phyloP scores from a whole-genome alignment of 371 early-diverging fungal species.

The Apophysomyces sp. region DNA sequence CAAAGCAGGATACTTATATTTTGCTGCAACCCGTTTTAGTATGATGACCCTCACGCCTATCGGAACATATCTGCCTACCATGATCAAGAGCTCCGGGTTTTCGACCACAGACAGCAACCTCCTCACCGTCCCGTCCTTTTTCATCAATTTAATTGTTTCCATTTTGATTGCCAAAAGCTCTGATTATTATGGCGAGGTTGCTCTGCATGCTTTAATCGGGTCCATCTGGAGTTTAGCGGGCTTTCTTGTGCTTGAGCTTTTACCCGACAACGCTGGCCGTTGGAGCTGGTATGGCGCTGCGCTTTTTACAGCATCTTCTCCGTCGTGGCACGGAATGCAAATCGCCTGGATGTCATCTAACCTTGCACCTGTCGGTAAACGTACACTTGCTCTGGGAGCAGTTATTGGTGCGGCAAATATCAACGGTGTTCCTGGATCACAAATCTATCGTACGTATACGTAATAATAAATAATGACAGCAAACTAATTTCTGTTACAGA shows the following conservation, averaged over 20 bases:
- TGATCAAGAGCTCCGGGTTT: constrained; percentile 52
- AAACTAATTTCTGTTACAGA: constrained; percentile 7
- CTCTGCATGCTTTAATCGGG: constrained; percentile 40
- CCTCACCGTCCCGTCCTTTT: constrained; percentile 48
- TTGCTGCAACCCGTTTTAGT: constrained; percentile 7
- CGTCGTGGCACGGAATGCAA: constrained; percentile 52
- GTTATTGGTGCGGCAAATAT: constrained; percentile 47
- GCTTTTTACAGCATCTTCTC: constrained; percentile 23
- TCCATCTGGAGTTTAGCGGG: constrained; percentile 39
- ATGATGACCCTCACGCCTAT: constrained; percentile 45
- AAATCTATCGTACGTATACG: constrained; percentile 31
- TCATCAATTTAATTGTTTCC: constrained; percentile 40
- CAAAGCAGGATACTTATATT: neutral
- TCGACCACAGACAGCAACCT: constrained; percentile 51
- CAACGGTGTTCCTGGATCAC: constrained; percentile 39
- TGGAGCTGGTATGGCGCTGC: constrained; percentile 35
- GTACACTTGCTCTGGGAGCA: constrained; percentile 44
- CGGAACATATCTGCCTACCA: constrained; percentile 47
- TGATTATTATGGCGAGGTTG: constrained; percentile 45
- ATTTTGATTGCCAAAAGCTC: constrained; percentile 44
- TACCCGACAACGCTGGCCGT: constrained; percentile 43
- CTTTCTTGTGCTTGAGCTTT: constrained; percentile 34
- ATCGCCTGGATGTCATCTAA: constrained; percentile 56
- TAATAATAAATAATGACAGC: too few species aligned
- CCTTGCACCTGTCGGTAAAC: constrained; percentile 48